These are phyloP conservation scores for Diophrys sp. DNA, from an alignment of 73 alveolate species.

Conservation along the genomic window DNA sequence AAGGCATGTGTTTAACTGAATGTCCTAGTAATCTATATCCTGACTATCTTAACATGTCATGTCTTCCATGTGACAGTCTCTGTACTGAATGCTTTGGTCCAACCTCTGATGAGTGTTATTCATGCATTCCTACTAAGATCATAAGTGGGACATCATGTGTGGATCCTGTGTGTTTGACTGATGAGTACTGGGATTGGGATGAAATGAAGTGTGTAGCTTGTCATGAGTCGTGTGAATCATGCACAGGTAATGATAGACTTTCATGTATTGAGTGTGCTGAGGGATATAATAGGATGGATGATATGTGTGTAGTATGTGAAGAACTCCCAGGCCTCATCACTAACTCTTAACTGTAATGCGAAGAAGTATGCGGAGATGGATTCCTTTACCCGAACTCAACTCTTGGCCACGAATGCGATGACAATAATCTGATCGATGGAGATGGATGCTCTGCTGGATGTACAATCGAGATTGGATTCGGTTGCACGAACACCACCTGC, in stretches of 20 bases:
- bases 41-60: neutral
- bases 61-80: neutral
- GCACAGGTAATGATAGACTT: neutral
- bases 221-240: neutral
- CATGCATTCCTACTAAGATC: neutral
- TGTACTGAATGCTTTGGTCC: neutral
- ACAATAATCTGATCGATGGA: neutral
- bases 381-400: neutral
- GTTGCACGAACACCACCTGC: neutral
- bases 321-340: neutral
- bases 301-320: neutral
- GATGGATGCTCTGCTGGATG: neutral
- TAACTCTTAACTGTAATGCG: neutral
- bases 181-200: neutral
- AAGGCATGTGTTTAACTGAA: neutral
- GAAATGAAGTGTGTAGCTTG: neutral
- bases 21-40: neutral
- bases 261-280: neutral
- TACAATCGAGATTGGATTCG: neutral
- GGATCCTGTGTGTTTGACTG: neutral
- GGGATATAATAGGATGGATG: neutral
- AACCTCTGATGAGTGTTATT: neutral
- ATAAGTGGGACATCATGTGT: neutral
- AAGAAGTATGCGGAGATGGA: slow-evolving; percentile 1
- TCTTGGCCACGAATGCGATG: neutral